Percentiles rank a stretch among this genome's conserved stretches.
Conservation (phyloP, 805 yeast genomes). For the Candida pseudofarinosa region DNA sequence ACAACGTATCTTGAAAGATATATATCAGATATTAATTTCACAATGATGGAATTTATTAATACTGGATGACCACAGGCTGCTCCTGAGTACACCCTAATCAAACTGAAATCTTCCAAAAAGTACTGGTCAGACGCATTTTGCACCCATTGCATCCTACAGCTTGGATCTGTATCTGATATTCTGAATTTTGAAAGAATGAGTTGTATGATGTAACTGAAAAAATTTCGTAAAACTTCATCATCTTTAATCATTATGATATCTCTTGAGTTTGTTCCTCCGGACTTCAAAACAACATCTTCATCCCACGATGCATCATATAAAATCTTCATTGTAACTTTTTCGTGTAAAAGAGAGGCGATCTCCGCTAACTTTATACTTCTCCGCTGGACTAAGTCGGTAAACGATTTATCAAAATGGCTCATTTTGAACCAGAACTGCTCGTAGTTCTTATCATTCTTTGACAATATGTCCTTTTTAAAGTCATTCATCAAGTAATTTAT, state of each 20-base stretch:
- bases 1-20: slow-evolving; percentile 4
- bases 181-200: slow-evolving; percentile 1
- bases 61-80: slow-evolving; percentile 15
- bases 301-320: slow-evolving; percentile 2
- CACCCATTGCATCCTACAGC: slow-evolving; percentile 1
- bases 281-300: slow-evolving; percentile 2
- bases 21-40: slow-evolving; percentile 15
- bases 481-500: slow-evolving; percentile 6
- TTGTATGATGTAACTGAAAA: slow-evolving; percentile 4
- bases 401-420: slow-evolving; percentile 14
- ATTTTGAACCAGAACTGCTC: slow-evolving; percentile 19
- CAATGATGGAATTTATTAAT: slow-evolving; percentile 13
- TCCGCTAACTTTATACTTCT: slow-evolving; percentile 5
- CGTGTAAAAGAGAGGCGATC: slow-evolving; percentile 6
- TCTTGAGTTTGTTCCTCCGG: not conserved
- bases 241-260: slow-evolving; percentile 4
- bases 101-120: slow-evolving; percentile 18
- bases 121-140: slow-evolving; percentile 2
- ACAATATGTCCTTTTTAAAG: not conserved
- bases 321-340: slow-evolving; percentile 5
- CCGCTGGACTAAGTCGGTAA: slow-evolving; percentile 7
- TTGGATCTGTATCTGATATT: not conserved
- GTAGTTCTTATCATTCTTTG: not conserved
- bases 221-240: slow-evolving; percentile 3
- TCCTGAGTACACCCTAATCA: slow-evolving; percentile 19